A percentile compares a stretch with the other conserved stretches of the same genome.
Evolutionary conservation across 2,329 filamentous ascomycete species (phyloP).

Genomic region (Verticillium albo-atrum): DNA sequence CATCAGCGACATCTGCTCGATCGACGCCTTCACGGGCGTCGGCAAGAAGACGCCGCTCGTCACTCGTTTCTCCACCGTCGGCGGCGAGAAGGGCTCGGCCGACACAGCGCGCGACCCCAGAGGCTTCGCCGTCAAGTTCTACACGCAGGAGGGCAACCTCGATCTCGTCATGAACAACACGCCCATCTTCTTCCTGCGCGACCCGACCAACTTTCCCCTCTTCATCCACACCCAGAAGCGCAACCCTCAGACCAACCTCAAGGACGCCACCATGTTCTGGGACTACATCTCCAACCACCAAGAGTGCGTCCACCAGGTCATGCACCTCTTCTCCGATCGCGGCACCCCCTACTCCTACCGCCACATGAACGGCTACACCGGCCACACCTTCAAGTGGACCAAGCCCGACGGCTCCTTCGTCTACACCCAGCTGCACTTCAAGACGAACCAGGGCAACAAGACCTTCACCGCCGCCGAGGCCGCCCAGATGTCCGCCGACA

Average conservation of each 20-base stretch:
- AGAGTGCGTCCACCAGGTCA: constrained; percentile 59
- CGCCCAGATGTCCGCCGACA: constrained; percentile 44
- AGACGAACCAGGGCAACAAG: constrained; percentile 58
- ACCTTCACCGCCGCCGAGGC: constrained; percentile 56
- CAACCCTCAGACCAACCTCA: constrained; percentile 66
- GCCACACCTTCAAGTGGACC: constrained; percentile 63
- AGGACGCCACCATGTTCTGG: constrained; percentile 54
- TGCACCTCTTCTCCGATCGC: constrained; percentile 62
- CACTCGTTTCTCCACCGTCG: constrained; percentile 70
- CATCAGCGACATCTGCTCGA: constrained; percentile 50
- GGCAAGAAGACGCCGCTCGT: constrained; percentile 67
- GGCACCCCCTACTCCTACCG: constrained; percentile 62
- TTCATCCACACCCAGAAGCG: constrained; percentile 78
- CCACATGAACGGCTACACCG: constrained; percentile 64
- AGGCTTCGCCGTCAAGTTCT: constrained; percentile 69
- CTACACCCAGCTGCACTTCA: constrained; percentile 62
- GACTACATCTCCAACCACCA: constrained; percentile 54
- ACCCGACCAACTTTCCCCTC: constrained; percentile 69
- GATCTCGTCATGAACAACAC: constrained; percentile 54
- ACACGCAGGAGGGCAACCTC: constrained; percentile 62
- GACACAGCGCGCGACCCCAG: constrained; percentile 69
- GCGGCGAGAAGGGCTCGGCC: constrained; percentile 66
- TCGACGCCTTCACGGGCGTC: constrained; percentile 49
- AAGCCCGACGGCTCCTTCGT: constrained; percentile 62
- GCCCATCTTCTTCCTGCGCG: constrained; percentile 71